Evolutionary conservation across 2,329 filamentous ascomycete species (phyloP), one percentile per base, ranked within the genome.

Genomic region (Pezicula radicicola): DNA sequence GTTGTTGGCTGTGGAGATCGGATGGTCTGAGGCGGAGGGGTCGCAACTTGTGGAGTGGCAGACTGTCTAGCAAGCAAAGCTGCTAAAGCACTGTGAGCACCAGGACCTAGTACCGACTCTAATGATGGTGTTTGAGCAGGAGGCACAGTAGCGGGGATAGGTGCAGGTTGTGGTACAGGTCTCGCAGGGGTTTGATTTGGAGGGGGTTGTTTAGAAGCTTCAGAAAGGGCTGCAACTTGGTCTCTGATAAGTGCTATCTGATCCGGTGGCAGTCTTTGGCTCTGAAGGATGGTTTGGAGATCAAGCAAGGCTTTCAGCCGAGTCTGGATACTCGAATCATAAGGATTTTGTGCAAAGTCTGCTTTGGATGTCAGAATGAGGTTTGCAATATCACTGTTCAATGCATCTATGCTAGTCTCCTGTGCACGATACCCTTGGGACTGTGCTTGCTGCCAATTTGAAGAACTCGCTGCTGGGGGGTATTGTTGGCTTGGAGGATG

Each of bases 231-330:
- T 69, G 87, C 84, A 70, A 97, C 85, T 80, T 94, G 90, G 68
- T 87, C 85, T 71, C 87, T 89, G 71, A 96, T 88, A 69, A 88
- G 83, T 71, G 88, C 84, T 67, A 96, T 80, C 74, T 96, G 89
- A 65, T 92, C 86, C 63, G 85, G 84, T 54, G 87, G 87, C 68
- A 96, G 78, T 66, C 86, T 85, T 70, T 91, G 88, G 61, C 79
- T 86, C 69, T 89, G 84, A 66, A 97, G 76, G 60, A 93, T 82
- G 60, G 79, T 84, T 74, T 96, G 90, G 58, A 97, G 80, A 70
- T 94, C 89, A 71, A 92, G 76, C 62, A 97, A 81, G 57, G 91
- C 91, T 73, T 90, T 89, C 66, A 96, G 76, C 72, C 88, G 89
- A 66, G 83, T 86, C 68, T 90, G 87, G 67, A 90, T 79, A 71